Evolutionary conservation across 1,284 basidiomycete genomes (phyloP).

Genomic region (Cystodermella granulosa): DNA sequence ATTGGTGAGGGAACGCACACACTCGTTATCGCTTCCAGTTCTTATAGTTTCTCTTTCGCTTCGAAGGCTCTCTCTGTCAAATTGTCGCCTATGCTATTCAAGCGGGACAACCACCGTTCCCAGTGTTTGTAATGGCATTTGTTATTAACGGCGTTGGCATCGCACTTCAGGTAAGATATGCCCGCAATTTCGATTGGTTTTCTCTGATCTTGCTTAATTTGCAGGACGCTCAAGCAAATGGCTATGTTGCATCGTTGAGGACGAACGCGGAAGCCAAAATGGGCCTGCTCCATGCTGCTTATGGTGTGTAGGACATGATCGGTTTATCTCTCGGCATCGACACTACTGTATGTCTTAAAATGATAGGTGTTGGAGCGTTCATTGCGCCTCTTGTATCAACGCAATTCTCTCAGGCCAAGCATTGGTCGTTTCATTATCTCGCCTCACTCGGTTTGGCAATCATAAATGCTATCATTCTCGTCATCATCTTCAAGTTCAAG

Average conservation of each 20-base stretch:
- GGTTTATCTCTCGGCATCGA: neutral
- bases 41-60: neutral
- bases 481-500: slow-evolving; percentile 50
- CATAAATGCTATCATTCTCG: slow-evolving; percentile 43
- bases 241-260: slow-evolving; percentile 47
- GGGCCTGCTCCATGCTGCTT: slow-evolving; percentile 53
- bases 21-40: too few relatives aligned
- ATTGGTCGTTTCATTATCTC: slow-evolving; percentile 61
- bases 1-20: neutral
- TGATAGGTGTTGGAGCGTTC: slow-evolving; percentile 60
- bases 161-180: slow-evolving; percentile 44
- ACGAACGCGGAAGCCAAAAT: slow-evolving; percentile 46
- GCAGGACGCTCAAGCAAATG: slow-evolving; percentile 56
- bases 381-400: slow-evolving; percentile 64
- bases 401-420: slow-evolving; percentile 51
- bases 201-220: neutral
- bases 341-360: neutral
- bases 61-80: slow-evolving; percentile 42
- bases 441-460: slow-evolving; percentile 55
- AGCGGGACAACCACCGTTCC: slow-evolving; percentile 61
- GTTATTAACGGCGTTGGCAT: slow-evolving; percentile 59
- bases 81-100: slow-evolving; percentile 46
- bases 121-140: slow-evolving; percentile 59
- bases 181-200: slow-evolving; percentile 4
- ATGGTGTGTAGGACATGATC: too few relatives aligned